phyloP scores from a whole-genome alignment of 257 asterid species.

The Capsicum baccatum region DNA sequence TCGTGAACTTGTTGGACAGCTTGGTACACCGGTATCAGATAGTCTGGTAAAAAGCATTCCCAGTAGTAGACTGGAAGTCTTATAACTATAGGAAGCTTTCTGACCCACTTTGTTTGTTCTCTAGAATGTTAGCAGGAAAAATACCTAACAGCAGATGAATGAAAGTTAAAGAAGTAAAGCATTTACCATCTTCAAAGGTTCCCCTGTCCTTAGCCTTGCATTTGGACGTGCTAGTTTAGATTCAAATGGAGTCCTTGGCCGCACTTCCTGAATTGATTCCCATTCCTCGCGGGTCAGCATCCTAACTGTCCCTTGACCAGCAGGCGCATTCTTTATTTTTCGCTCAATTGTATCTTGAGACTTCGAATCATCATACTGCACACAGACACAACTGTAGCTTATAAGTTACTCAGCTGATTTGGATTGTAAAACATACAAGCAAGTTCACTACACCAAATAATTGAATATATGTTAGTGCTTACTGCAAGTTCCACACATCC shows the following conservation, averaged over 20 bases:
- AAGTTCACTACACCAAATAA: too few relatives aligned
- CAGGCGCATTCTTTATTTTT: constrained; percentile 82
- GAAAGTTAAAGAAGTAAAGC: neutral
- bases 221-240: constrained; percentile 81
- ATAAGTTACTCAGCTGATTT: neutral
- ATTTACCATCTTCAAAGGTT: constrained; percentile 41
- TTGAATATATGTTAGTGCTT: neutral
- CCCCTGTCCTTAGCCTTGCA: constrained; percentile 50
- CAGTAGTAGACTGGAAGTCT: neutral
- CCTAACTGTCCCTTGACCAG: constrained; percentile 89
- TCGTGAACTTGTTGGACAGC: too few relatives aligned
- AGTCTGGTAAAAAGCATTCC: neutral
- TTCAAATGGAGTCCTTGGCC: constrained; percentile 91
- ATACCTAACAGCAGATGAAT: neutral
- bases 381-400: constrained; percentile 24
- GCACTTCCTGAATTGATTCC: constrained; percentile 70
- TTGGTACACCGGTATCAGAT: too few relatives aligned
- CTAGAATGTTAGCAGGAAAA: neutral
- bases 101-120: neutral
- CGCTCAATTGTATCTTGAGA: constrained; percentile 75
- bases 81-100: neutral
- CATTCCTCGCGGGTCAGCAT: constrained; percentile 94
- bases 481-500: neutral
- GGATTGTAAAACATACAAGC: neutral
- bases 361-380: constrained; percentile 77